These are phyloP conservation scores for Pistacia integerrima DNA, from an alignment of 345 rosid species.

Conservation along the genomic window DNA sequence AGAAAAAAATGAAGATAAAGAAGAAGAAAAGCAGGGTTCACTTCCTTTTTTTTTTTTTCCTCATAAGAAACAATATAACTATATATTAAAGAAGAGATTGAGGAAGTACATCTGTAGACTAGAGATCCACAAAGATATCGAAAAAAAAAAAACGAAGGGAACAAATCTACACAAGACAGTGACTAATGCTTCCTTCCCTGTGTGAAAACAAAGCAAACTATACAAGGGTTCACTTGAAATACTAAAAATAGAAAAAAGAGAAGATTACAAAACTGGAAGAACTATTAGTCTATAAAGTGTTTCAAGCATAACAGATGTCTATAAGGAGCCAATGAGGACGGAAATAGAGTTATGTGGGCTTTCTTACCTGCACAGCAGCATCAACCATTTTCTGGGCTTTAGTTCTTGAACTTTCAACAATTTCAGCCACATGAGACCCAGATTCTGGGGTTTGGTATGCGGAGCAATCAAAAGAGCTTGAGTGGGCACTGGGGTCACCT, in stretches of 20 bases:
- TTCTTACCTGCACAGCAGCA: conserved; percentile 65
- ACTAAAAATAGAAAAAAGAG: background rate
- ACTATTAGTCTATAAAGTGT: background rate
- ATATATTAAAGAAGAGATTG: too few species aligned
- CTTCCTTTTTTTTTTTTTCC: too few species aligned
- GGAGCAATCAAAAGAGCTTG: conserved; percentile 39
- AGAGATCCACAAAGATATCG: too few species aligned
- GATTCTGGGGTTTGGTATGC: conserved; percentile 50
- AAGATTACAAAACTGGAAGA: background rate
- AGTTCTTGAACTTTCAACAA: conserved; percentile 64
- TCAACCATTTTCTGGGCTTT: conserved; percentile 70
- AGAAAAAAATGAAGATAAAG: too few species aligned
- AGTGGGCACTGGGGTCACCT: conserved; percentile 46
- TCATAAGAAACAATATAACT: too few species aligned
- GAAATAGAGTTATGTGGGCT: background rate
- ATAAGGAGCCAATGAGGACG: conserved; percentile 9
- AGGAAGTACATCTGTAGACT: too few species aligned
- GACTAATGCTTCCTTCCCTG: too few species aligned
- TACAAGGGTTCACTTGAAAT: background rate
- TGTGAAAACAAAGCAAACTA: too few species aligned
- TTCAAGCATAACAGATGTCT: conserved; percentile 1
- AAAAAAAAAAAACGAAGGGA: too few species aligned
- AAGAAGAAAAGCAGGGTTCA: too few species aligned
- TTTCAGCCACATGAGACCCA: conserved; percentile 67
- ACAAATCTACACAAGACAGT: too few species aligned